These are phyloP conservation scores for Eremochloa ophiuroides DNA, from an alignment of 176 grass and related monocot species.

Conservation along the genomic window DNA sequence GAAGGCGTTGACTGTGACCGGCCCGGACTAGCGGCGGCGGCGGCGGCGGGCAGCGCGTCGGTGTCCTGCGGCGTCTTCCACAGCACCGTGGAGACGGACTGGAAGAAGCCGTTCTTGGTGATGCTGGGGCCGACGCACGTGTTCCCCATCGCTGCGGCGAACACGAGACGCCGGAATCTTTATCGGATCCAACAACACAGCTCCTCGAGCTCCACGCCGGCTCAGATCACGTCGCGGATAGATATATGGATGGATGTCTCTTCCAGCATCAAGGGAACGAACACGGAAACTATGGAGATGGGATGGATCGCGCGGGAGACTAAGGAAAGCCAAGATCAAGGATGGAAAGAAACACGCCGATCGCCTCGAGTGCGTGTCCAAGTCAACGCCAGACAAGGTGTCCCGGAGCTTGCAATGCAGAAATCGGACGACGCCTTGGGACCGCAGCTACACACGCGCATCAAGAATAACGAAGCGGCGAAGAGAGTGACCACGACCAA, in stretches of 20 bases:
- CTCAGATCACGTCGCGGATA: background rate
- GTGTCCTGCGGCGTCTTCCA: constrained; percentile 51
- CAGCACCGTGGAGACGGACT: constrained; percentile 65
- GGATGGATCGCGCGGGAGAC: background rate
- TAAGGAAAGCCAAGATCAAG: background rate
- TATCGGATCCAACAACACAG: constrained; percentile 15
- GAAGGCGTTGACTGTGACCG: background rate
- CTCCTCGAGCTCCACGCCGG: background rate
- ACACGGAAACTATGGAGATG: background rate
- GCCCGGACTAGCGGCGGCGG: background rate
- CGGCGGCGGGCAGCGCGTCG: constrained; percentile 31
- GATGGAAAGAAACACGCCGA: background rate
- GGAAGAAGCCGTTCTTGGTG: constrained; percentile 75
- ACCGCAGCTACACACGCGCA: background rate
- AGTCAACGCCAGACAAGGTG: constrained; percentile 26
- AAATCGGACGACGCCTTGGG: background rate
- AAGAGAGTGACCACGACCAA: background rate
- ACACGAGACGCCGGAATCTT: background rate
- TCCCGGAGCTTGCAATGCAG: background rate
- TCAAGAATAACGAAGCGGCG: background rate
- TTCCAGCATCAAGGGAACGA: background rate
- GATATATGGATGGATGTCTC: background rate
- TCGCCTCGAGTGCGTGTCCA: background rate
- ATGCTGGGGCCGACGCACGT: constrained; percentile 82
- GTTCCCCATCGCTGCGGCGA: constrained; percentile 55